Evolutionary conservation across 2,329 filamentous ascomycete genomes (phyloP).

Genomic region (Scedosporium apiospermum): DNA sequence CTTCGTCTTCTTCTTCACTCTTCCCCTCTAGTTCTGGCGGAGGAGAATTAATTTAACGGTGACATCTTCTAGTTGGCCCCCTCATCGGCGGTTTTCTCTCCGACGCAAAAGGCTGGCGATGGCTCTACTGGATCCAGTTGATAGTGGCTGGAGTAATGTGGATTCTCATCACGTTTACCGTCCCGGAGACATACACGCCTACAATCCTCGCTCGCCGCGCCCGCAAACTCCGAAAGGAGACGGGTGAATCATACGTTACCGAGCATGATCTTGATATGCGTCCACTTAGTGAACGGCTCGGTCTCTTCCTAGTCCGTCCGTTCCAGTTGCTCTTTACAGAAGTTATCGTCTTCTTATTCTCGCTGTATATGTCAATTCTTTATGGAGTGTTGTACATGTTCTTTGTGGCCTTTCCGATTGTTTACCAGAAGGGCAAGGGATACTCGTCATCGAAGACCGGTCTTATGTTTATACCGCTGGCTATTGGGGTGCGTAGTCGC

Average conservation of each 20-base stretch:
- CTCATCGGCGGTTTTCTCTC: slow-evolving; percentile 55
- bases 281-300: slow-evolving; percentile 38
- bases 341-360: slow-evolving; percentile 55
- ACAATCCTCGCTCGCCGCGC: slow-evolving; percentile 46
- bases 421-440: slow-evolving; percentile 48
- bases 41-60: background rate
- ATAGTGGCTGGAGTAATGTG: slow-evolving; percentile 52
- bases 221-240: slow-evolving; percentile 36
- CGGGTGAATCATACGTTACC: slow-evolving; percentile 46
- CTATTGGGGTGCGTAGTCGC: slow-evolving; percentile 45
- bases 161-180: slow-evolving; percentile 37
- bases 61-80: slow-evolving; percentile 31
- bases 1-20: no score
- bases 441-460: slow-evolving; percentile 51
- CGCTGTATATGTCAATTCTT: slow-evolving; percentile 53
- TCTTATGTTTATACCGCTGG: slow-evolving; percentile 54
- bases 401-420: slow-evolving; percentile 48
- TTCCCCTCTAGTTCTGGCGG: background rate
- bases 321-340: slow-evolving; percentile 58
- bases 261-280: slow-evolving; percentile 34
- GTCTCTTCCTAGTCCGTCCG: slow-evolving; percentile 48
- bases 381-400: slow-evolving; percentile 46
- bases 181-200: slow-evolving; percentile 54
- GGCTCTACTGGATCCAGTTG: slow-evolving; percentile 53
- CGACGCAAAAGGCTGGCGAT: slow-evolving; percentile 51